Evolutionary conservation across 371 early-diverging fungal genomes (phyloP).

Genomic region (Syncephalastrum contaminatum): DNA sequence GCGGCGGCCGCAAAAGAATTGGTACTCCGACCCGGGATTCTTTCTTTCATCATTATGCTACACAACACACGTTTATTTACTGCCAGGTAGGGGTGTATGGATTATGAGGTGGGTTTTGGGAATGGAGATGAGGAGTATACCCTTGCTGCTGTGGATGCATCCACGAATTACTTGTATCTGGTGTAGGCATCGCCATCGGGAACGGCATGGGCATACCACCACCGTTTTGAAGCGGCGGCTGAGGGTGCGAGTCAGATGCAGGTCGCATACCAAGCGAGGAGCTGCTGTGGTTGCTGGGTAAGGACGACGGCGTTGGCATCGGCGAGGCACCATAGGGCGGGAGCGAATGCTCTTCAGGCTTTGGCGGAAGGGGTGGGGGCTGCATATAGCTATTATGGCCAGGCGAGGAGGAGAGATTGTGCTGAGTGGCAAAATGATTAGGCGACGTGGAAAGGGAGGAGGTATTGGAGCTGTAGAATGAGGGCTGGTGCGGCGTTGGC

Average conservation of each 20-base stretch:
- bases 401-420: no score
- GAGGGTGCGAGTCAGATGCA: not conserved
- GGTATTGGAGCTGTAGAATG: no score
- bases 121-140: not conserved
- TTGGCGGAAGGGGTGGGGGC: not conserved
- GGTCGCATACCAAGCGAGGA: slow-evolving; percentile 2
- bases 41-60: no score
- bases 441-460: no score
- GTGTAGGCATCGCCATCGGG: slow-evolving; percentile 6
- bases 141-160: no score
- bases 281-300: slow-evolving; percentile 1
- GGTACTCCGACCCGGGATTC: not conserved
- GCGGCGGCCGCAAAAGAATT: not conserved
- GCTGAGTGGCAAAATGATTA: no score
- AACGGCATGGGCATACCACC: not conserved
- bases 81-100: no score
- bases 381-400: no score
- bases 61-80: no score
- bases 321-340: not conserved
- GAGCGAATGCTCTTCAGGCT: not conserved
- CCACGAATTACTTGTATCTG: not conserved
- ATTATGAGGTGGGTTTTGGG: not conserved
- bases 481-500: slow-evolving; percentile 1
- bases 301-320: slow-evolving; percentile 3
- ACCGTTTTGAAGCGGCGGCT: slow-evolving; percentile 1